Evolutionary conservation across 179 eudicot species (phyloP).

Genomic region (Amaranthus tricolor): DNA sequence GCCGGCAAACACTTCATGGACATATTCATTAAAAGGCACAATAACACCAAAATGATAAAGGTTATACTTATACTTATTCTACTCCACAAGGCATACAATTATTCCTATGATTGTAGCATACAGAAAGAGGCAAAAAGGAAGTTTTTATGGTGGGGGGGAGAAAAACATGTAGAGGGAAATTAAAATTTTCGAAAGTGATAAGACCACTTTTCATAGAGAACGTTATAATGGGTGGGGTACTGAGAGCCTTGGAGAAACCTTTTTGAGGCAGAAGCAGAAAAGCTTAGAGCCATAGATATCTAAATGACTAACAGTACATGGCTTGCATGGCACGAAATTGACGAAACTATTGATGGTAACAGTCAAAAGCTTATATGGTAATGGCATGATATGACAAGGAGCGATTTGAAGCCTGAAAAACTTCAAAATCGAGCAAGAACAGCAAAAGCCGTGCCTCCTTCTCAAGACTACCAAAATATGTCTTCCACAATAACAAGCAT

Average conservation of each 20-base stretch:
- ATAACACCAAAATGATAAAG: too few species aligned
- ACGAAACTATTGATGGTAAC: too few species aligned
- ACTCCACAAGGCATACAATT: too few species aligned
- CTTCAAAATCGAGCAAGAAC: neutral
- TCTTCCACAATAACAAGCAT: neutral
- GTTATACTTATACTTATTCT: too few species aligned
- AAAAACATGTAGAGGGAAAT: neutral
- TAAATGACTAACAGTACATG: neutral
- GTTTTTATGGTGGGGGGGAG: too few species aligned
- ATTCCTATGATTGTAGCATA: too few species aligned
- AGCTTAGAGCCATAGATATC: neutral
- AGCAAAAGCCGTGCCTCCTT: neutral
- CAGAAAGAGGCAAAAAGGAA: too few species aligned
- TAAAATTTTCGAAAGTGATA: neutral
- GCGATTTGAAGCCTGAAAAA: neutral
- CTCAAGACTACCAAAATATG: neutral
- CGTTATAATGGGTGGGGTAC: neutral
- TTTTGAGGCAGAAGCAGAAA: neutral
- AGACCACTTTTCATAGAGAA: neutral
- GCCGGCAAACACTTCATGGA: too few species aligned
- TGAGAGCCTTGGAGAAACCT: neutral
- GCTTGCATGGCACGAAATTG: too few species aligned
- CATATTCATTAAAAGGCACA: too few species aligned
- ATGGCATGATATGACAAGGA: too few species aligned
- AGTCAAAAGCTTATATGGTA: too few species aligned